These are phyloP conservation scores for Thermomyces lanuginosus DNA, from an alignment of 2,329 filamentous ascomycete genomes.

Conservation along the genomic window DNA sequence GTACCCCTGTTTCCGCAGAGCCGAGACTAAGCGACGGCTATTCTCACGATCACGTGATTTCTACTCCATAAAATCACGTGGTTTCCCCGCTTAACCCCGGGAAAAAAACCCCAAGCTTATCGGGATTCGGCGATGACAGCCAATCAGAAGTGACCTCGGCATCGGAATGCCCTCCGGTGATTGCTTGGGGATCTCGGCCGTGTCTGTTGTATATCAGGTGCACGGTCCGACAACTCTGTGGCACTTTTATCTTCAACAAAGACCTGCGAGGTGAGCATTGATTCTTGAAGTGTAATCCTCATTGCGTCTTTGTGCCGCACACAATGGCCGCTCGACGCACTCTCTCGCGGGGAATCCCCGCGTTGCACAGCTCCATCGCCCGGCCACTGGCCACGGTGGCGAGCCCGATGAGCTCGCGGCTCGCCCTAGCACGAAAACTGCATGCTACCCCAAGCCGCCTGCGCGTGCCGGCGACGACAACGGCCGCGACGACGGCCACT, in stretches of 20 bases:
- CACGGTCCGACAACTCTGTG: too few species aligned
- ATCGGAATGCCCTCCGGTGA: too few species aligned
- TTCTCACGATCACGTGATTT: too few species aligned
- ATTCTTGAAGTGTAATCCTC: neutral
- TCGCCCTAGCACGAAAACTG: conserved; percentile 13
- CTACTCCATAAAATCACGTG: too few species aligned
- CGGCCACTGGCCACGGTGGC: neutral
- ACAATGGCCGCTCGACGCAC: conserved; percentile 25
- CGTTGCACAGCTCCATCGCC: conserved; percentile 9
- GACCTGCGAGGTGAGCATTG: too few species aligned
- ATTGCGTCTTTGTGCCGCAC: conserved; percentile 1
- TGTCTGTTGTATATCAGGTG: neutral
- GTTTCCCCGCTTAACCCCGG: too few species aligned
- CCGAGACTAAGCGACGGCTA: too few species aligned
- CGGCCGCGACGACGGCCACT: conserved; percentile 33
- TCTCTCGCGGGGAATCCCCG: conserved; percentile 21
- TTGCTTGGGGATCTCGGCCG: neutral
- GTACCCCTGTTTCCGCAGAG: too few species aligned
- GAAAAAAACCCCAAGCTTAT: too few species aligned
- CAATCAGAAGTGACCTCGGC: conserved; percentile 3
- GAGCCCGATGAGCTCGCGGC: too few species aligned
- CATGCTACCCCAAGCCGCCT: conserved; percentile 39
- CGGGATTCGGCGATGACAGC: conserved; percentile 2
- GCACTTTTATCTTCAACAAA: too few species aligned
- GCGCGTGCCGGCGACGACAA: conserved; percentile 33